Evolutionary conservation across 495 filamentous ascomycete genomes (phyloP), one percentile per base, ranked within the genome.

Genomic region (Hypomontagnella submonticulosa): DNA sequence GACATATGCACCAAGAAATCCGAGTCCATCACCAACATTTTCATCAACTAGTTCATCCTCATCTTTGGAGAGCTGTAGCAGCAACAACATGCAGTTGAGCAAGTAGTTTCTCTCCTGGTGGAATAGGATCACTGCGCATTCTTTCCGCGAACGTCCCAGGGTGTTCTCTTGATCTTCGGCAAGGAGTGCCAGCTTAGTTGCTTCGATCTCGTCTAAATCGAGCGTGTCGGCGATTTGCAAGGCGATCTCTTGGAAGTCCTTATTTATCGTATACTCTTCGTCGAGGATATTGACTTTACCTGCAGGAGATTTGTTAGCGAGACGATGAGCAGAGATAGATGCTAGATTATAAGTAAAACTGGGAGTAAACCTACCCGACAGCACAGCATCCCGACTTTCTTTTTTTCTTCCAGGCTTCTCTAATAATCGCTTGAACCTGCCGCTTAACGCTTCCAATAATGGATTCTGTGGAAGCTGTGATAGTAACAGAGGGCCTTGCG

Each of bases 161-260:
- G 80, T 66, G 44, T 86, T 80, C 8, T 86, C 79, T 63, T 91
- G 86, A 46, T 85, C 80, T 70, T 90, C 84, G 5, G 89, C 85
- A 37, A 83, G 82, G 13, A 96, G 74, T 57, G 94, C 85, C 19
- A 96, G 78, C 44, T 81, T 75, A 5, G 93, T 91, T 16, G 96
- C 89, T 71, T 92, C 81, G 47, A 96, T 66, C 75, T 99, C 95
- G 76, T 99, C 94, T 23, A 99, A 81, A 66, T 96, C 85, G 52
- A 97, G 81, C 19, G 88, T 88, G 77, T 98, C 94, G 49, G 93
- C 91, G 36, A 98, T 76, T 71, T 90, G 83, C 13, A 93, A 80
- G 33, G 88, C 83, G 54, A 87, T 84, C 74, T 96, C 87, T 74
- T 92, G 84, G 74, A 98, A 98, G 67, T 94, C 88, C 38, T 88